Evolutionary conservation across 2,329 filamentous ascomycete species (phyloP), one percentile per base, ranked within the genome.

Genomic region (Paraphoma sp.): DNA sequence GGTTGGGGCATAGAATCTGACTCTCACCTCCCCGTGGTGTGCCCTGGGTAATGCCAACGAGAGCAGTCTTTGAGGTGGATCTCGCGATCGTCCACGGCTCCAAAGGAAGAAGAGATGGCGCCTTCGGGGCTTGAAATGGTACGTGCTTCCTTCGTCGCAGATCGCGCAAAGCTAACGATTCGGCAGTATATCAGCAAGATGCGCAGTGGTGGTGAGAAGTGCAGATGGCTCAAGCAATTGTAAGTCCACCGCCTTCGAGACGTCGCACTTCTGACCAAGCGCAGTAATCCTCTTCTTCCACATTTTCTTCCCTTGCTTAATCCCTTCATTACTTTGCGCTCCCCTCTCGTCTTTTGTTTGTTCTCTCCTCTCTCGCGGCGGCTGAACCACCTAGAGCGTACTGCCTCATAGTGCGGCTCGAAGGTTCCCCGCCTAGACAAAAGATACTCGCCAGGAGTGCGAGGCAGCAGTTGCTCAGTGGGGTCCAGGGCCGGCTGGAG

Each of bases 31-130:
- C 18, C 6, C 43, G 28, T 10, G 30, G 49, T 38, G 42, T 12
- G 33, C 30, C 49, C 31, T 44, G 42, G 42, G 49, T 52, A 52
- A 45, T 42, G 49, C 43, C 12, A 46, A 52, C 16, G 49, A 46
- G 41, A 52, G 49, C 43, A 52, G 49, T 52, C n/a, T 3, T 14
- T 8, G 40, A 42, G 16, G 2, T 36, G 10, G 3, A 36, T 36
- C 33, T 36, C 14, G 6, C 3, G 33, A 36, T 2, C 33, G 14
- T 6, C 33, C 33, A 10, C 10, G 6, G 3, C 6, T 7, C 7
- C 33, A 2, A 36, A 36, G 33, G 33, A 36, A 14, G 33, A 36
- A 36, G 7, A 6, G 33, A 36, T 23, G 5, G 23, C 5, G 23
- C 23, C 23, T 23, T 23, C 23, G 5, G 5, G 5, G 23, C 23